Percentiles rank a stretch among this genome's conserved stretches.
Conservation (phyloP, 257 asterid species). For the Jaltomata sinuosa region DNA sequence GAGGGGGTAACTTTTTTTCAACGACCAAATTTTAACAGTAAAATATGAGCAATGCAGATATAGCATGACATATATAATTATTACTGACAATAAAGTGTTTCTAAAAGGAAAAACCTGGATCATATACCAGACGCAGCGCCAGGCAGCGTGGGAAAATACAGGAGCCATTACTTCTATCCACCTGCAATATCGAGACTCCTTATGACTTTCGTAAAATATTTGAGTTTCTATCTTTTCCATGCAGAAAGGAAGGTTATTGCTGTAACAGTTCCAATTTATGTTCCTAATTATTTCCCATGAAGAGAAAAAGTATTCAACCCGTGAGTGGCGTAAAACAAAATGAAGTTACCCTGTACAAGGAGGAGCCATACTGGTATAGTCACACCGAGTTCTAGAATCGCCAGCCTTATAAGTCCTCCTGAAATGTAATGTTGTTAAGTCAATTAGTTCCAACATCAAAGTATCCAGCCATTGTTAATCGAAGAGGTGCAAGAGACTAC, state of each 20-base stretch:
- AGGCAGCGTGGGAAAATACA: conserved; percentile 67
- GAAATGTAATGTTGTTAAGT: not conserved
- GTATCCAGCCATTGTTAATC: no score
- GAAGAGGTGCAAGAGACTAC: no score
- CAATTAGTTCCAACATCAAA: not conserved
- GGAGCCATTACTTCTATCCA: conserved; percentile 99
- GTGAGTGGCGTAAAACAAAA: not conserved
- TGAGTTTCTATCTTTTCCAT: not conserved
- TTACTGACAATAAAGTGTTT: not conserved
- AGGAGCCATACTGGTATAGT: conserved; percentile 53
- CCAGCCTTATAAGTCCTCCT: conserved; percentile 67
- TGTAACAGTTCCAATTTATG: not conserved
- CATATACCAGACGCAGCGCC: conserved; percentile 91
- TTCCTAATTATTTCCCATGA: not conserved
- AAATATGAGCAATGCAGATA: not conserved
- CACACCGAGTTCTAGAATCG: conserved; percentile 43
- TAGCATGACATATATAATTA: not conserved
- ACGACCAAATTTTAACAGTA: not conserved
- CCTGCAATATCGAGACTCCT: conserved; percentile 20
- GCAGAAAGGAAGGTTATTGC: not conserved
- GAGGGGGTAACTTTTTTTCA: not conserved
- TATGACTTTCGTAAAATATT: not conserved
- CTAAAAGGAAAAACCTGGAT: conserved; percentile 50
- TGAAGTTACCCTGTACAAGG: conserved; percentile 82
- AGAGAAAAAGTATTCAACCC: no score